Conservation (phyloP, 768 basidiomycete genomes). For the Pleurotus eryngii region DNA sequence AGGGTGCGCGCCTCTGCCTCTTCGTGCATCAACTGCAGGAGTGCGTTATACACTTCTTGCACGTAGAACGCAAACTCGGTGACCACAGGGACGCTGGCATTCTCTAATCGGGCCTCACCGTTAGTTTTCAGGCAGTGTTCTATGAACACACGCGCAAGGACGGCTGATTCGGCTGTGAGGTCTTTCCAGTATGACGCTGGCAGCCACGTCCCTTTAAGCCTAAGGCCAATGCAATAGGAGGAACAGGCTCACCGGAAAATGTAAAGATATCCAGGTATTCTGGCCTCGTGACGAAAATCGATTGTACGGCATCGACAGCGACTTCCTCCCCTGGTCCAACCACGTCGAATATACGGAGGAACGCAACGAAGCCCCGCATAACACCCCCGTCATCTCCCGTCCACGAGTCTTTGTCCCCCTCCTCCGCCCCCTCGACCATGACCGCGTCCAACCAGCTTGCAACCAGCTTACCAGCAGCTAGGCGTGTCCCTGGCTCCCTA, state of each 20-base stretch:
- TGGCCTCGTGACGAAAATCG: slow-evolving; percentile 69
- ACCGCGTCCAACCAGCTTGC: slow-evolving; percentile 79
- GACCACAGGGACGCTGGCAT: slow-evolving; percentile 77
- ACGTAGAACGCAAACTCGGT: slow-evolving; percentile 85
- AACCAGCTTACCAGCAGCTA: slow-evolving; percentile 79
- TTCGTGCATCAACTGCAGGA: slow-evolving; percentile 39
- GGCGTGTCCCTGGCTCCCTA: slow-evolving; percentile 75
- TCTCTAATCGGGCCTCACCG: slow-evolving; percentile 66
- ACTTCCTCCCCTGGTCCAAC: slow-evolving; percentile 67
- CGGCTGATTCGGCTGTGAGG: slow-evolving; percentile 76
- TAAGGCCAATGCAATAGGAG: background rate
- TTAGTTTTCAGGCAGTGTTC: slow-evolving; percentile 67
- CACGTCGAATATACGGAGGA: slow-evolving; percentile 53
- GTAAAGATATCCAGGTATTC: slow-evolving; percentile 69
- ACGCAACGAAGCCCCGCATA: slow-evolving; percentile 42
- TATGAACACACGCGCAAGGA: slow-evolving; percentile 84
- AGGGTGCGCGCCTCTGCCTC: slow-evolving; percentile 33
- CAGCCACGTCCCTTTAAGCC: background rate
- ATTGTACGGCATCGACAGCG: slow-evolving; percentile 78
- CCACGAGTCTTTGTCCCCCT: slow-evolving; percentile 23
- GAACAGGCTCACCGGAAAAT: slow-evolving; percentile 59
- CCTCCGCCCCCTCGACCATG: slow-evolving; percentile 27
- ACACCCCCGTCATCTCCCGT: slow-evolving; percentile 43
- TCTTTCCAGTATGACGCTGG: slow-evolving; percentile 73
- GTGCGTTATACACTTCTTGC: slow-evolving; percentile 72